Conservation (phyloP, 208 protist genomes). For the Crithidia expoeki region DNA sequence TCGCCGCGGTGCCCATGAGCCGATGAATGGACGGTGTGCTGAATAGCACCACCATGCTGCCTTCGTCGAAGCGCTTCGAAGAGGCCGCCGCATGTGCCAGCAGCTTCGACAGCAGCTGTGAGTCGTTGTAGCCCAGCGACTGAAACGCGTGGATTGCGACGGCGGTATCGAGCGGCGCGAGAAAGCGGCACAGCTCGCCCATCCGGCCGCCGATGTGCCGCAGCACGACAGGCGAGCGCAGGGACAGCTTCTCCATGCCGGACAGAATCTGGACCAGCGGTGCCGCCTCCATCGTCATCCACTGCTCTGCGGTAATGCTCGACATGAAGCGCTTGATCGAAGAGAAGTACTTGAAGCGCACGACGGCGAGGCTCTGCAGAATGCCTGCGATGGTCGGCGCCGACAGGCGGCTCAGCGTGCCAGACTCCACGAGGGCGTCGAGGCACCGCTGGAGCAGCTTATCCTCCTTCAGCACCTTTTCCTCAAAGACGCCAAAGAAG, state of each 20-base stretch:
- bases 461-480: conserved; percentile 89
- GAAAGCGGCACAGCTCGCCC: conserved; percentile 46
- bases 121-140: conserved; percentile 58
- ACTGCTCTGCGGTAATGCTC: conserved; percentile 77
- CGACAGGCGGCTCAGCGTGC: conserved; percentile 53
- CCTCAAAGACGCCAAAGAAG: conserved; percentile 85
- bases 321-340: conserved; percentile 68
- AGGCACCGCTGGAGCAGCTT: conserved; percentile 76
- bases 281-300: conserved; percentile 72
- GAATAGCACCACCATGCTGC: conserved; percentile 68
- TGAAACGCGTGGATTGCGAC: conserved; percentile 69
- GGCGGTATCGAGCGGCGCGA: conserved; percentile 67
- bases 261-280: conserved; percentile 72
- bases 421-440: conserved; percentile 50
- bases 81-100: conserved; percentile 51
- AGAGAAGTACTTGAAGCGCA: conserved; percentile 79
- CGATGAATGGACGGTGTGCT: conserved; percentile 69
- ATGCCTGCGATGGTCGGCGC: conserved; percentile 70
- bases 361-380: conserved; percentile 67
- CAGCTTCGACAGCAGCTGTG: conserved; percentile 56
- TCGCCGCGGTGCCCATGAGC: conserved; percentile 44
- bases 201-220: conserved; percentile 46
- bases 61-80: conserved; percentile 63
- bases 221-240: conserved; percentile 58
- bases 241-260: conserved; percentile 60